Conservation (phyloP, 2,329 filamentous ascomycete species). For the Neonectria faginata region DNA sequence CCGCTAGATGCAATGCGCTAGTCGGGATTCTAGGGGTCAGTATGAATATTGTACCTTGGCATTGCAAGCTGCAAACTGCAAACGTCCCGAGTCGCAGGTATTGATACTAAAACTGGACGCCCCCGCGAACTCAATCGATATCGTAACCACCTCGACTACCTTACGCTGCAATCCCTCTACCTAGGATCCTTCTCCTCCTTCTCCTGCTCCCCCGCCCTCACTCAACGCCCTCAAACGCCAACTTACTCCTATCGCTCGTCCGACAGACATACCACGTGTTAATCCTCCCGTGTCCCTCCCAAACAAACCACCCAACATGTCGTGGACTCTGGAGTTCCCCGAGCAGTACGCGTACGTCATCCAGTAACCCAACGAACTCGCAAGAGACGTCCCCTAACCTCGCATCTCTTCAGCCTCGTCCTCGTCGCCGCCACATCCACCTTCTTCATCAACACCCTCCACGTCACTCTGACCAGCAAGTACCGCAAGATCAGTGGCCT, state of each 20-base stretch:
- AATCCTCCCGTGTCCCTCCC: background rate
- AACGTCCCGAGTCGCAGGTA: slow-evolving; percentile 4
- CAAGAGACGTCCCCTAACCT: background rate
- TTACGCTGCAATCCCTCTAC: too few relatives aligned
- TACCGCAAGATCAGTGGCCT: slow-evolving; percentile 66
- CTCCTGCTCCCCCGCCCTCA: background rate
- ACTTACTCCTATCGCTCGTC: background rate
- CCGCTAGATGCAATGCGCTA: background rate
- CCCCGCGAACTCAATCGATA: background rate
- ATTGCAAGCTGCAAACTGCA: background rate
- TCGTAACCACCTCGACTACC: background rate
- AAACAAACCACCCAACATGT: slow-evolving; percentile 51
- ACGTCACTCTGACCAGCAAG: slow-evolving; percentile 59
- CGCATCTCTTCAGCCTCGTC: slow-evolving; percentile 66
- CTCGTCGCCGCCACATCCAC: slow-evolving; percentile 67
- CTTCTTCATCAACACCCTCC: slow-evolving; percentile 68
- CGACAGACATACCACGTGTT: slow-evolving; percentile 18
- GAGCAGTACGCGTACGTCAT: slow-evolving; percentile 62
- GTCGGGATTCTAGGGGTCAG: background rate
- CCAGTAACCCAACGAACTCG: background rate
- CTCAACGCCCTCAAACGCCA: background rate
- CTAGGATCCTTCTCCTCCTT: background rate
- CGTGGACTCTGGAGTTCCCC: slow-evolving; percentile 58
- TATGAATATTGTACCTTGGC: background rate
- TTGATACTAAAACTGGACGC: slow-evolving; percentile 8